Base-by-base conservation (phyloP, 306 rosid species). In the Oemleria cerasiformis region DNA sequence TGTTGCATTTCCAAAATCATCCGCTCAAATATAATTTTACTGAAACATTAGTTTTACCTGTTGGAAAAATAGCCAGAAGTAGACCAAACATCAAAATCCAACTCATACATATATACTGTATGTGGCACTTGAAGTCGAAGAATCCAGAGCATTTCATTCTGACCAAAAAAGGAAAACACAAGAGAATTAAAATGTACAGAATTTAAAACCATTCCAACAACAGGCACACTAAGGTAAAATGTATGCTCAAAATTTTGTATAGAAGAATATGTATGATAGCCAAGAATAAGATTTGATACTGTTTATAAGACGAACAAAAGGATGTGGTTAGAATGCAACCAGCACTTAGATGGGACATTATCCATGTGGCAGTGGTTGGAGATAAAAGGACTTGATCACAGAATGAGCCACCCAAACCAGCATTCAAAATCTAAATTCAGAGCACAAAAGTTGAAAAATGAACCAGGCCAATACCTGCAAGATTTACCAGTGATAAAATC, bases 51-150 rank as follows among this genome's bases (percentile, higher is more conserved):
- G 51, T 13, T 70, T 64, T 79, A 93, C 99, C 97, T 67, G 90
- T 82, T 0, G 95, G 95, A 67, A 89, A 85, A 63, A 84, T 89
- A 71, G 95, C 88, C 81, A 91, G 80, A 84, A 89, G 63, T 44
- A 91, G 63, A 79, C 95, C 95, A 63, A 91, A 89, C 86, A 91
- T 67, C 83, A 89, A 44, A 20, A 91, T 38, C 99, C 97, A 94
- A 78, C 91, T 88, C 90, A 89, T 74, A 79, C 99, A 94, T 84
- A 89, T 67, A 20, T 94, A 91, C 56, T 94, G 97, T 65, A 91
- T 80, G 82, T 94, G 97, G 81, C 99, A 94, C 73, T 80, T 82
- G 84, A 89, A 86, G 87, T 94, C 96, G 60, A 94, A 91, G 81
- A 91, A 87, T 1, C 91, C 83, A 25, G 84, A 68, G 88, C 97